Base-by-base conservation (phyloP, 495 filamentous ascomycete genomes). In the Podospora australis region DNA sequence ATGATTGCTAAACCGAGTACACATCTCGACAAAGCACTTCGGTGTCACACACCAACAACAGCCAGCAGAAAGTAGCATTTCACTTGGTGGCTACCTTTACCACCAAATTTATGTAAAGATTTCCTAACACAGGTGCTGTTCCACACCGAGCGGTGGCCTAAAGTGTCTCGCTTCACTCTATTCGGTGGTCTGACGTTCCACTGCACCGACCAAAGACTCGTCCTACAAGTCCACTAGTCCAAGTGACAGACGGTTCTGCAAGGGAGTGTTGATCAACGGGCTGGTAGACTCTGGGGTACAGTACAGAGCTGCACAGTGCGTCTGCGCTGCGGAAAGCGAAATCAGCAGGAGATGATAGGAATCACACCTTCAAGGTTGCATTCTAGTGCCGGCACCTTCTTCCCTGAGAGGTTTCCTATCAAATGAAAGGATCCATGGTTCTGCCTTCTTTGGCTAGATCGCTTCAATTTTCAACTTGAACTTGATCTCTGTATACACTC, bases 61-160 rank as follows among this genome's bases (percentile, higher is more conserved):
- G n/a, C n/a, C n/a, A n/a, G n/a, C n/a, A n/a, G n/a, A n/a, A n/a
- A n/a, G n/a, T n/a, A n/a, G n/a, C n/a, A 30, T 30, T 6, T n/a
- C 13, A 30, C 28, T 6, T 7, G 28, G n/a, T 7, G 28, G 28
- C 28, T 30, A n/a, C 28, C 7, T 30, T 30, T n/a, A 30, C 13
- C 28, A 7, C 28, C 7, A 30, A 30, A 23, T 1, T 55, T 55
- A 50, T 55, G 52, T 55, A 55, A 55, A 43, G 52, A 40, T 55
- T 55, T 50, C 41, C 43, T 50, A 50, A 55, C 26, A 41, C 29
- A 16, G 21, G 36, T 38, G 43, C 32, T 11, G 26, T 39, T 34
- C 14, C 36, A 24, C 24, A 34, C 36, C 44, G 30, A 46, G 29
- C 17, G 40, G 40, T n/a, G 19, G 40, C 14, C 13, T n/a, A n/a